A percentile compares a stretch with the other conserved stretches of the same genome.
These are phyloP conservation scores for Apiospora malaysiana DNA, from an alignment of 2,329 filamentous ascomycete species.

Conservation along the genomic window DNA sequence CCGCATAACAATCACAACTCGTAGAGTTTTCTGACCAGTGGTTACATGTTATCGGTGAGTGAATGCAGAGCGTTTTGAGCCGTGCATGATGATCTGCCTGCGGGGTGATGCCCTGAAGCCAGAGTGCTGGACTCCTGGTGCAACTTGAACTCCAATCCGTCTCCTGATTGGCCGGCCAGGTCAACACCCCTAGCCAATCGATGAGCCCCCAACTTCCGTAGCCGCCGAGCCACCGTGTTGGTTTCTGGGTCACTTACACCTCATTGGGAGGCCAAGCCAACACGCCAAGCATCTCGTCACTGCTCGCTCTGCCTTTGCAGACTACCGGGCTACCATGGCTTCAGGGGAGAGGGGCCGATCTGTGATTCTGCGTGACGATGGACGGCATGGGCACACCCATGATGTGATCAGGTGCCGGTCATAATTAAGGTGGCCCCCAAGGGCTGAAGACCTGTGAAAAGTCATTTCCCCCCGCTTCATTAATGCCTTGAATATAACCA, in stretches of 20 bases:
- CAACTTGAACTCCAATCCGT: background rate
- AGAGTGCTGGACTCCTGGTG: background rate
- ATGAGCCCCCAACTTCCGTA: conserved; percentile 11
- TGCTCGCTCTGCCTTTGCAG: background rate
- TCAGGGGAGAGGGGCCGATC: conserved; percentile 3
- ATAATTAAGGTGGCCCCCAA: background rate
- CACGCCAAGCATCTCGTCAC: conserved; percentile 11
- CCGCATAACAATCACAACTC: background rate
- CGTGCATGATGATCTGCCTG: conserved; percentile 14
- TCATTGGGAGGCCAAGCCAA: conserved; percentile 8
- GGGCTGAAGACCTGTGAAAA: background rate
- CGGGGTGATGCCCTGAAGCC: background rate
- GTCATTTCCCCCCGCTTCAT: conserved; percentile 11
- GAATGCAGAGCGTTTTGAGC: background rate
- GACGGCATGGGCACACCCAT: conserved; percentile 5
- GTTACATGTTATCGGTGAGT: too few species aligned
- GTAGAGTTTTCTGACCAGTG: conserved; percentile 4
- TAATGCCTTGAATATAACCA: background rate
- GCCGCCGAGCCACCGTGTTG: conserved; percentile 2
- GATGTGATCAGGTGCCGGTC: background rate
- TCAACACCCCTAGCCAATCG: background rate
- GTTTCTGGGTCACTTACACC: conserved; percentile 13
- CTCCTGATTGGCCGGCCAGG: background rate
- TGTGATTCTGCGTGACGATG: background rate
- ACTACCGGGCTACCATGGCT: background rate